Evolutionary conservation across 148 eudicot species (phyloP), one percentile per base, ranked within the genome.

Genomic region (Chenopodium suecicum): DNA sequence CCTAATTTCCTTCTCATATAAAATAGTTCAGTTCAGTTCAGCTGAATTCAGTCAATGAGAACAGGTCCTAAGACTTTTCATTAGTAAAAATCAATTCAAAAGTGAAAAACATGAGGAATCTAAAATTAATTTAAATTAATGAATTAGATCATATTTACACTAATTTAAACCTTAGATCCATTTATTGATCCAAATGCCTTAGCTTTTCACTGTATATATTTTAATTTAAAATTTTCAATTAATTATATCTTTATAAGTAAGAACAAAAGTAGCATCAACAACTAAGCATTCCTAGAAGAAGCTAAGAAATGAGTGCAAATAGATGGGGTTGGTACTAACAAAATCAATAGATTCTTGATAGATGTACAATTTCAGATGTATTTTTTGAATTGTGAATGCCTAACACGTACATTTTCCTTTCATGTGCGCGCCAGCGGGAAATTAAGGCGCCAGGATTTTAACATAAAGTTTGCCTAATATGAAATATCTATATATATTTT

Each of bases 371-470:
- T 67, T 29, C 70, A 67, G 31, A 67, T 29, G 31, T 27, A 25
- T 22, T 8, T 46, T 50, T 52, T 3, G 13, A 27, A 62, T 34
- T 34, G 17, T 0, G 69, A 69, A 66, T 23, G 41, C 74, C 74
- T 37, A 64, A 46, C 56, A 64, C 60, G 31, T 19, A 79, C 19
- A 27, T n/a, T 12, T 16, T 41, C 44, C 50, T 20, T 41, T 37
- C 69, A 70, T 71, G 70, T 74, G 78, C 78, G 83, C 78, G 83
- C 48, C 44, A 81, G 83, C 83, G 73, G 83, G 78, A 78, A 81
- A 34, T 63, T 46, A 29, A 64, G 78, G 83, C 73, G 83, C 66
- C 78, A 80, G 58, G 23, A 31, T 1, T 74, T 58, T 16, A 23
- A 9, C 44, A 10, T 46, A 23, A 76, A 7, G 25, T 62, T 11